Conservation (phyloP, 2,329 filamentous ascomycete species). For the Colletotrichum theobromicola region DNA sequence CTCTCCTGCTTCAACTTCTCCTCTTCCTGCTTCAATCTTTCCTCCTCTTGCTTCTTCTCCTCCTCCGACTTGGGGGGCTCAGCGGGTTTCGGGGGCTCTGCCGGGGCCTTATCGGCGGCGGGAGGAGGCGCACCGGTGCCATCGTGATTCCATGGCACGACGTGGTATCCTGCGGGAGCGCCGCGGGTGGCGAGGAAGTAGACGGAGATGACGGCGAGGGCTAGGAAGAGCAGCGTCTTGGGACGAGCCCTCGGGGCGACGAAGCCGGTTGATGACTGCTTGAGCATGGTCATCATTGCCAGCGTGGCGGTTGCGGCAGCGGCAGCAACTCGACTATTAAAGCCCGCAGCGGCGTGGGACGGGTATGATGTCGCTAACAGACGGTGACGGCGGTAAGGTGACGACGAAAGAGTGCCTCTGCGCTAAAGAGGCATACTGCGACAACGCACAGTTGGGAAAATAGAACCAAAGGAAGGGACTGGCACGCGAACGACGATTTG, state of each 20-base stretch:
- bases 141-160: conserved; percentile 35
- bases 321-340: not conserved
- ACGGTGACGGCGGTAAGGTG: not conserved
- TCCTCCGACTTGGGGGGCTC: conserved; percentile 19
- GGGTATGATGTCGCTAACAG: not conserved
- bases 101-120: not conserved
- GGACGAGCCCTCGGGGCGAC: conserved; percentile 42
- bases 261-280: conserved; percentile 19
- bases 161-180: conserved; percentile 35
- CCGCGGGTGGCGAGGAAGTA: conserved; percentile 49
- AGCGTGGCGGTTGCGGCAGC: not conserved
- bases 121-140: not conserved
- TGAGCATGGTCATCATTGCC: conserved; percentile 30
- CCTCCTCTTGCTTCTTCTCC: conserved; percentile 18
- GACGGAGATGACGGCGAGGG: conserved; percentile 42
- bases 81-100: not conserved
- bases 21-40: conserved; percentile 4
- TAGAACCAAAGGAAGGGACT: not conserved
- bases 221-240: conserved; percentile 45
- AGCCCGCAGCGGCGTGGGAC: not conserved
- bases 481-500: not conserved
- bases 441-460: not conserved
- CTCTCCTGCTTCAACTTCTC: conserved; percentile 8
- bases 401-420: not conserved
- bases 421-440: conserved; percentile 20